phyloP scores from a whole-genome alignment of 2,329 filamentous ascomycete species.

The Cladosporium oxysporum region DNA sequence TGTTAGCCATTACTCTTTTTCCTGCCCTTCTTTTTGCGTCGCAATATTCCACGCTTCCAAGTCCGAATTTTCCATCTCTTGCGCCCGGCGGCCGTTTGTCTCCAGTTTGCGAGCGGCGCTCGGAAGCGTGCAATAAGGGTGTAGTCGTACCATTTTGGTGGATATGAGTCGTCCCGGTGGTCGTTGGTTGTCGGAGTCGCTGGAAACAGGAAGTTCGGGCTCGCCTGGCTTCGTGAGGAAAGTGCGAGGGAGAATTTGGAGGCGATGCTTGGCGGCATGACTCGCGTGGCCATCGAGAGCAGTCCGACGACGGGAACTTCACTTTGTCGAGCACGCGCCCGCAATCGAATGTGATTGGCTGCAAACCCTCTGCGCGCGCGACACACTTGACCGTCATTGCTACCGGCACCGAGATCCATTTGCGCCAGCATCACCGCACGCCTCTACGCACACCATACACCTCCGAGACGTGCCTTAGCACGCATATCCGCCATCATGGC shows the following conservation, averaged over 20 bases:
- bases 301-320: slow-evolving; percentile 12
- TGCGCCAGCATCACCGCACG: neutral
- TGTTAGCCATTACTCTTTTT: slow-evolving; percentile 15
- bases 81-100: slow-evolving; percentile 5
- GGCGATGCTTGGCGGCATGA: slow-evolving; percentile 6
- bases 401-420: neutral
- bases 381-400: slow-evolving; percentile 18
- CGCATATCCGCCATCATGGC: slow-evolving; percentile 46
- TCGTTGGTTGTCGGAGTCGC: slow-evolving; percentile 21
- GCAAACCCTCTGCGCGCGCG: slow-evolving; percentile 19
- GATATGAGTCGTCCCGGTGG: slow-evolving; percentile 21
- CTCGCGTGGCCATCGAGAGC: slow-evolving; percentile 8
- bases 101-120: slow-evolving; percentile 24
- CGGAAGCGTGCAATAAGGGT: slow-evolving; percentile 21
- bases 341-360: slow-evolving; percentile 13
- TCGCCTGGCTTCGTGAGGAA: slow-evolving; percentile 13
- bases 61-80: slow-evolving; percentile 6
- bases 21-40: slow-evolving; percentile 32
- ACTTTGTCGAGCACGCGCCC: slow-evolving; percentile 13
- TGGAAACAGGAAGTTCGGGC: slow-evolving; percentile 2
- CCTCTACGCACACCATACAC: neutral
- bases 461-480: slow-evolving; percentile 8
- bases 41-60: slow-evolving; percentile 28
- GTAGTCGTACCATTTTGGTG: slow-evolving; percentile 17
- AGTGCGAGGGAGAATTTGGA: slow-evolving; percentile 14